Percentiles rank a stretch among this genome's conserved stretches.
Evolutionary conservation across 257 asterid genomes (phyloP).

Genomic region (Gentiana dahurica): DNA sequence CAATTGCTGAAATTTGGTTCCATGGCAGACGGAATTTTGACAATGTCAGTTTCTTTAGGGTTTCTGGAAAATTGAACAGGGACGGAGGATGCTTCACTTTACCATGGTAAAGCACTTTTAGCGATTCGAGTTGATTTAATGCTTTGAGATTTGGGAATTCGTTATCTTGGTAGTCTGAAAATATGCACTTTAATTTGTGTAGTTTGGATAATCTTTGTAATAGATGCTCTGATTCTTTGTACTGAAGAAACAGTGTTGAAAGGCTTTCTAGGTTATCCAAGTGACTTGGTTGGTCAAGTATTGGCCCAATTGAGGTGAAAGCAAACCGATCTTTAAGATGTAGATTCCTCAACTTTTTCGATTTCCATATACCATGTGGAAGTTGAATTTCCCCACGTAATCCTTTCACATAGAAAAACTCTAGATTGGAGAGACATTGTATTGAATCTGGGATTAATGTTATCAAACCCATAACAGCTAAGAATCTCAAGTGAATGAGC

Average conservation of each 20-base stretch:
- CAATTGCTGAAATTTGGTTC: background rate
- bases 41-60: background rate
- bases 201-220: background rate
- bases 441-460: background rate
- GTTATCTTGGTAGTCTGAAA: background rate
- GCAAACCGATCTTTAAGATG: background rate
- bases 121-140: background rate
- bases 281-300: no score
- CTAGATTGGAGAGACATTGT: background rate
- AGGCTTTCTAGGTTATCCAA: background rate
- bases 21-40: background rate
- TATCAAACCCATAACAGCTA: background rate
- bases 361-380: background rate
- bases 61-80: background rate
- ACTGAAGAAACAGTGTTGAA: background rate
- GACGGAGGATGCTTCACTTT: background rate
- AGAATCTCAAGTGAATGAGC: background rate
- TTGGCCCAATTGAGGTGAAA: no score
- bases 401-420: background rate
- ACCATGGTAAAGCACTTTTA: background rate
- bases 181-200: background rate
- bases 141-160: background rate
- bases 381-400: background rate
- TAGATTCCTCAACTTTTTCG: background rate
- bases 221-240: background rate